Base-by-base conservation (phyloP, 371 early-diverging fungal species). In the Mortierella polycephala region DNA sequence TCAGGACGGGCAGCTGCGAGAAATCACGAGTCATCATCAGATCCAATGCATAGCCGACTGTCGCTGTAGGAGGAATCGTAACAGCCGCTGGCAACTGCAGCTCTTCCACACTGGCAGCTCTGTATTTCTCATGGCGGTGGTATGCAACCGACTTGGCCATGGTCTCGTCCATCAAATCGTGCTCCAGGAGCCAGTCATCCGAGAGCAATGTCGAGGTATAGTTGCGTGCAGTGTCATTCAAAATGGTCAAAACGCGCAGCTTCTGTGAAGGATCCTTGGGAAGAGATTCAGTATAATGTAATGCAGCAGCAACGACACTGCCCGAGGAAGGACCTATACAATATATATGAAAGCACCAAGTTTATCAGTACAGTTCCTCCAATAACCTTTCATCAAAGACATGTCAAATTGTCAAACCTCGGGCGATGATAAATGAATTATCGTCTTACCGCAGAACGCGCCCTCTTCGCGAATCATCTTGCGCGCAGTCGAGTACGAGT, bases 1-100 rank as follows among this genome's bases (percentile, higher is more conserved):
- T 86, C 42, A 94, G 85, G 10, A 96, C 95, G 0, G 96, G 96
- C 49, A 96, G 77, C 71, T 96, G 96, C 20, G 95, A 95, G 76
- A 92, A 96, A 62, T 95, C 95, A 30, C 92, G 83, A 41, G 91
- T 90, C 58, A 89, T 49, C 96, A 96, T 96, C 56, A 93, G 62
- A 62, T 91, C 90, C 55, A 93, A 55, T 5, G 96, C 95, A 47
- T 87, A 81, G 1, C 87, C 84, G 8, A 92, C 83, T 5, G 88
- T 67, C 16, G 87, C 81, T 10, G 79, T 82, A 23, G 88, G 89
- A 11, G 86, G 69, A 14, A 96, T 86, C 8, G 93, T 89, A 4
- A 95, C 89, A 3, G 96, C 95, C 0, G 91, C 92, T 12, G 94
- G 92, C 12, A 95, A 73, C 69, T 96, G 96, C 57, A 96, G 82